phyloP scores from a whole-genome alignment of 2,329 filamentous ascomycete genomes.

The Epichloe uncinata region DNA sequence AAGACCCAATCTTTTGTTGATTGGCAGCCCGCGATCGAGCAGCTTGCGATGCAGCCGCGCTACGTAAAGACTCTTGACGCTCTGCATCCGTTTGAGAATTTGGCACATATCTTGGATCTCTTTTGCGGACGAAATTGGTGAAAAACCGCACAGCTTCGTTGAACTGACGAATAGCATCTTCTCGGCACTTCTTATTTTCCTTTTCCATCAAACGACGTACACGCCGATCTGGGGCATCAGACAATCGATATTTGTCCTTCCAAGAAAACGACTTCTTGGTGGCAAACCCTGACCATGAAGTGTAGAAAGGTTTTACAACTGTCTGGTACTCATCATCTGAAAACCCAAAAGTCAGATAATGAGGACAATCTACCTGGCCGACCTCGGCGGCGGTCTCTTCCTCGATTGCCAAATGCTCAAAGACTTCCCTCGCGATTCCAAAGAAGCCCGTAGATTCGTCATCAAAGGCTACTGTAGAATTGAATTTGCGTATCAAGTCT shows the following conservation, averaged over 20 bases:
- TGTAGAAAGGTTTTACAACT: conserved; percentile 70
- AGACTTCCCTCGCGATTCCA: conserved; percentile 61
- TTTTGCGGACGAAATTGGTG: conserved; percentile 77
- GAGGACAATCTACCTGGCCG: conserved; percentile 43
- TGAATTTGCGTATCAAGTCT: conserved; percentile 67
- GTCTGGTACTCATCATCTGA: conserved; percentile 64
- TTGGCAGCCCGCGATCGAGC: conserved; percentile 72
- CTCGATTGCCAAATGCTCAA: conserved; percentile 67
- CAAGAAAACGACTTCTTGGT: conserved; percentile 81
- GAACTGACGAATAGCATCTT: conserved; percentile 75
- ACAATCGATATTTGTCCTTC: conserved; percentile 73
- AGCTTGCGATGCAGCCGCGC: conserved; percentile 72
- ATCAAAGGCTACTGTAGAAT: conserved; percentile 62
- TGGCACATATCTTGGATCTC: conserved; percentile 72
- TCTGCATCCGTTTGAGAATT: conserved; percentile 70
- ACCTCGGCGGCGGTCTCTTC: conserved; percentile 63
- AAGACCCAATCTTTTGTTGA: conserved; percentile 54
- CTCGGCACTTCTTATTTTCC: conserved; percentile 75
- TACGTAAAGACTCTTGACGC: conserved; percentile 62
- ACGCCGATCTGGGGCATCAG: conserved; percentile 76
- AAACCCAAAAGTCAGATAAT: conserved; percentile 75
- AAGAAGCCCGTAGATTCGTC: conserved; percentile 78
- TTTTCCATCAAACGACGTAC: conserved; percentile 83
- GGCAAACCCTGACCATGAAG: conserved; percentile 64
- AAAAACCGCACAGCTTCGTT: conserved; percentile 84